Conservation (phyloP, 257 asterid species). For the Solanum ossicruentum region DNA sequence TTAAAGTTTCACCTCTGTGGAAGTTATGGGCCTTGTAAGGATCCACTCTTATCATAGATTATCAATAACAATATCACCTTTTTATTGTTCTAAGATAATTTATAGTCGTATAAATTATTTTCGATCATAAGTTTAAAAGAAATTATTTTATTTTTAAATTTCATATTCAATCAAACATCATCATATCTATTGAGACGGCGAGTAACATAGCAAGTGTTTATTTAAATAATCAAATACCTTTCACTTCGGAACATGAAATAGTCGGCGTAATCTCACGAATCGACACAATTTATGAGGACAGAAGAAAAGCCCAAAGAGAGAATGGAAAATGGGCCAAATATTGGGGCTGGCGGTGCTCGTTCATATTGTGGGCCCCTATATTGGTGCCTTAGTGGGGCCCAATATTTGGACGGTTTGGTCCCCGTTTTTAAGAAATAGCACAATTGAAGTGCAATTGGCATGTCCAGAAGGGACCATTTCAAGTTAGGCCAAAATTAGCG, state of each 20-base stretch:
- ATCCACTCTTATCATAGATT: not conserved
- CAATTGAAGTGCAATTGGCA: not conserved
- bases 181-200: not conserved
- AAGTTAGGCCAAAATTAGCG: too few species aligned
- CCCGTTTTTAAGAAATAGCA: not conserved
- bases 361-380: not conserved
- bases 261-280: too few species aligned
- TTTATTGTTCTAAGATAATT: too few species aligned
- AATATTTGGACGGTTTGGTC: not conserved
- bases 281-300: not conserved
- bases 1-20: not conserved
- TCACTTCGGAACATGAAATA: not conserved
- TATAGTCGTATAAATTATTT: not conserved
- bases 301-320: not conserved
- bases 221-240: not conserved
- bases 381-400: not conserved
- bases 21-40: not conserved
- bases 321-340: not conserved
- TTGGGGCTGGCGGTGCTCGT: not conserved
- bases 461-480: not conserved
- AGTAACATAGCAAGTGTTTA: not conserved
- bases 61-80: too few species aligned
- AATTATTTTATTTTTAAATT: not conserved
- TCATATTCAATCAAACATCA: not conserved
- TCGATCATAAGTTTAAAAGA: not conserved